Conservation (phyloP, 768 basidiomycete genomes). For the Hericium alpestre region DNA sequence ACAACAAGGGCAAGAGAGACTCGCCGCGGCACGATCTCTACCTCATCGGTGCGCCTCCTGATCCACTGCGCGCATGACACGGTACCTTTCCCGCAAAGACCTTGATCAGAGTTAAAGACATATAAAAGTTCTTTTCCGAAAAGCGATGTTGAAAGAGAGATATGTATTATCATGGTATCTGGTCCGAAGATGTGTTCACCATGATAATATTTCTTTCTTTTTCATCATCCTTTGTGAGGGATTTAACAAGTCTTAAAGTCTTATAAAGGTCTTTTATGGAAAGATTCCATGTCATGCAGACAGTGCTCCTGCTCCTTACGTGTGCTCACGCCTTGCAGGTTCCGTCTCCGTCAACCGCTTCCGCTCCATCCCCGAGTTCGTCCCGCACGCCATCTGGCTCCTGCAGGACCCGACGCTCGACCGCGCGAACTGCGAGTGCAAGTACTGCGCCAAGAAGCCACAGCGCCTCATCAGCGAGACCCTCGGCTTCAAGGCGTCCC, state of each 20-base stretch:
- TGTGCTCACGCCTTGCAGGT: slow-evolving; percentile 16
- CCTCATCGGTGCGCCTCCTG: slow-evolving; percentile 46
- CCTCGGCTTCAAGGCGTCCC: slow-evolving; percentile 34
- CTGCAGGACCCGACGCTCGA: slow-evolving; percentile 40
- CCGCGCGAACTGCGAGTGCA: slow-evolving; percentile 53
- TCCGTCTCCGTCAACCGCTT: slow-evolving; percentile 42
- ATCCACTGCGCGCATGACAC: neutral
- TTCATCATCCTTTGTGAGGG: too few species aligned
- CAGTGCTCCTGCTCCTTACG: neutral
- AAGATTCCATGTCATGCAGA: too few species aligned
- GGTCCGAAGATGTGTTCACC: too few species aligned
- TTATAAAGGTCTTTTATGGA: too few species aligned
- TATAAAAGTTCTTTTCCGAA: too few species aligned
- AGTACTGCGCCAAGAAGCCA: slow-evolving; percentile 62
- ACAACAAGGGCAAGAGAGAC: slow-evolving; percentile 50
- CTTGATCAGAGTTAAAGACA: too few species aligned
- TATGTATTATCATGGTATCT: too few species aligned
- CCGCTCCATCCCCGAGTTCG: slow-evolving; percentile 77
- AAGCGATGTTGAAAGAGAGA: too few species aligned
- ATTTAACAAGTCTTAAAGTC: too few species aligned
- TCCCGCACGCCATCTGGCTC: slow-evolving; percentile 78
- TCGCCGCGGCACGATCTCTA: slow-evolving; percentile 67
- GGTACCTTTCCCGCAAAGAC: too few species aligned
- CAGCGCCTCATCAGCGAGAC: slow-evolving; percentile 61
- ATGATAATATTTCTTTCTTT: too few species aligned